Evolutionary conservation across 2,329 filamentous ascomycete genomes (phyloP).

Genomic region (Colletotrichum sp.): DNA sequence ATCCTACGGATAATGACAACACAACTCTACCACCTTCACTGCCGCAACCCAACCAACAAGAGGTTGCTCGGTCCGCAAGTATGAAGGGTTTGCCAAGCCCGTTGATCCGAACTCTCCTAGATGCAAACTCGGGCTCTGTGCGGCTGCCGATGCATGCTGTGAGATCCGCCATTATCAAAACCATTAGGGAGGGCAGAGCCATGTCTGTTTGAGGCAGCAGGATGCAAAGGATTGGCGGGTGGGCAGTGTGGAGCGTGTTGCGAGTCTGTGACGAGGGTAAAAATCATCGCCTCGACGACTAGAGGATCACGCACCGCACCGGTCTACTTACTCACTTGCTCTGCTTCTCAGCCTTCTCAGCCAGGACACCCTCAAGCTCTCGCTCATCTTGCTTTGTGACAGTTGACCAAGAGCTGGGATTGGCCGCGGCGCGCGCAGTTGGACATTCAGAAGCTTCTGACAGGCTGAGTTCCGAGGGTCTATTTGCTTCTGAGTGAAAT

Average conservation of each 20-base stretch:
- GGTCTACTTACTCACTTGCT: not conserved
- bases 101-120: not conserved
- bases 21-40: not conserved
- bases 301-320: not conserved
- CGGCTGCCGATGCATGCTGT: not conserved
- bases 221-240: not conserved
- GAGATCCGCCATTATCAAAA: not conserved
- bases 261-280: not conserved
- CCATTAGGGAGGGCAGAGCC: not conserved
- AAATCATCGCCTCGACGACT: not conserved
- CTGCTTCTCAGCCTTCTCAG: not conserved
- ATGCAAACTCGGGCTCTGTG: not conserved
- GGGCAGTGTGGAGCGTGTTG: not conserved
- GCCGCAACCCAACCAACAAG: not conserved
- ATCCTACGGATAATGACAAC: not conserved
- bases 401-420: not conserved
- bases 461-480: not conserved
- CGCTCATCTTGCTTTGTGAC: not conserved
- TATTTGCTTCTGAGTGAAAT: not conserved
- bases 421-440: not conserved
- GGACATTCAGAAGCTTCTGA: not conserved
- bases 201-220: not conserved
- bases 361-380: not conserved
- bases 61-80: not conserved
- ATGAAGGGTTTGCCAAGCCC: not conserved